A percentile compares a stretch with the other conserved stretches of the same genome.
These are phyloP conservation scores for Ogataea pilisensis DNA, from an alignment of 805 yeast species.

Conservation along the genomic window DNA sequence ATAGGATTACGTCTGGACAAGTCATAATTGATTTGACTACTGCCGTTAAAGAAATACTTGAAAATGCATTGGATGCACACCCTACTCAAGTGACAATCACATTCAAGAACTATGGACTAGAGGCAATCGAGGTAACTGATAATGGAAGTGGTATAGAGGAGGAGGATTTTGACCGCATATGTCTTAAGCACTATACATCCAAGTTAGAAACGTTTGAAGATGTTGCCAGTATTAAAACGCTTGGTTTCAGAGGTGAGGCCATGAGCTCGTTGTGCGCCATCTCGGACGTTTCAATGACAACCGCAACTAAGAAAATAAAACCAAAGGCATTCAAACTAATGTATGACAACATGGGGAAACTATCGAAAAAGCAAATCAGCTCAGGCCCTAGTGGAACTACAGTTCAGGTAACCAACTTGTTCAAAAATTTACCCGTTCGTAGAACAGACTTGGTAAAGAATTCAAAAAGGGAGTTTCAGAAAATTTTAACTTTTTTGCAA, in stretches of 20 bases:
- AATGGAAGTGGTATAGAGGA: slow-evolving; percentile 62
- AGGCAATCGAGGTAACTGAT: slow-evolving; percentile 62
- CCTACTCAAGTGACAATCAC: slow-evolving; percentile 63
- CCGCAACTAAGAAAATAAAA: slow-evolving; percentile 42
- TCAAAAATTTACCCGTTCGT: slow-evolving; percentile 76
- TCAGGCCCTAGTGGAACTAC: slow-evolving; percentile 70
- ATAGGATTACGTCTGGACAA: slow-evolving; percentile 85
- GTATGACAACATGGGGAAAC: slow-evolving; percentile 52
- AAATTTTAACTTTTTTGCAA: slow-evolving; percentile 59
- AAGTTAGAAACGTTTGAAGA: slow-evolving; percentile 57
- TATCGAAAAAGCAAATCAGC: slow-evolving; percentile 33
- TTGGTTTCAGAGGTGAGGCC: slow-evolving; percentile 84
- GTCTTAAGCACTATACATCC: slow-evolving; percentile 65
- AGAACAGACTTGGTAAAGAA: slow-evolving; percentile 67
- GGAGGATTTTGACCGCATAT: slow-evolving; percentile 49
- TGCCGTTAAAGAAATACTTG: slow-evolving; percentile 81
- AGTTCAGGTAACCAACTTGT: slow-evolving; percentile 53
- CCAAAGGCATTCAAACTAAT: slow-evolving; percentile 57
- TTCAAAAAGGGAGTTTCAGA: slow-evolving; percentile 65
- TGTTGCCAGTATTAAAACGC: slow-evolving; percentile 43
- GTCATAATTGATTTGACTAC: slow-evolving; percentile 78
- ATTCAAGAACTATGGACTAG: slow-evolving; percentile 70
- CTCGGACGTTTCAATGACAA: slow-evolving; percentile 42
- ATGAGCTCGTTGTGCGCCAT: slow-evolving; percentile 65
- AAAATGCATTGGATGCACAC: slow-evolving; percentile 80